Evolutionary conservation across 768 basidiomycete species (phyloP), one percentile per base, ranked within the genome.

Genomic region (Russula ochroleuca): DNA sequence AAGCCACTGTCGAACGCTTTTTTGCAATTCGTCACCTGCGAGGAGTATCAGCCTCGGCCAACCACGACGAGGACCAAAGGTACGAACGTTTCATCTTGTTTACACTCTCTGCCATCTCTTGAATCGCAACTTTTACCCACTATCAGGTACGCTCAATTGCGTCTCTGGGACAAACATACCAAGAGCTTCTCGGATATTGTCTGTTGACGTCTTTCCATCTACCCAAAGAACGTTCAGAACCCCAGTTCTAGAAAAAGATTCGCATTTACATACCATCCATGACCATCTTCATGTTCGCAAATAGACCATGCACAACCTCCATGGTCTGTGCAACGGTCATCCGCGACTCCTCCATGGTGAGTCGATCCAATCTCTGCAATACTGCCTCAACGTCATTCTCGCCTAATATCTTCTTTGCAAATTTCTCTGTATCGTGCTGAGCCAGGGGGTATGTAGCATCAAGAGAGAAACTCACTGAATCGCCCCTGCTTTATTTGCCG

Each of bases 1-100:
- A 11, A 57, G 61, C 61, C 61, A 62, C 21, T 56, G 15, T 5
- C 47, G 28, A 5, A 49, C 11, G n/a, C 3, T 23, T 19, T 50
- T 33, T 56, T 49, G 61, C 38, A 50, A 31, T 35, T 43, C 7
- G 31, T 41, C 28, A 57, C 41, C 55, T 57, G 13, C 17, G 28
- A 7, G 23, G 48, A 28, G 19, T 11, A 13, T 56, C 15, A 57
- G 23, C 23, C 13, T 48, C 21, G 4, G 33, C 10, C 8, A 35
- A 13, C 9, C 15, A 48, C 3, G 31, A 45, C 10, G 2, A 11
- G 5, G 11, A 21, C 57, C 33, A 25, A 5, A n/a, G 4, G n/a
- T 45, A 62, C 61, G 38, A 62, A 62, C 61, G 47, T 38, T 47
- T 57, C 11, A 50, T 40, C 48, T 56, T 49, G 49, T 56, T 57